Evolutionary conservation across 371 early-diverging fungal genomes (phyloP), one percentile per base, ranked within the genome.

Genomic region (Batkoa obscura): DNA sequence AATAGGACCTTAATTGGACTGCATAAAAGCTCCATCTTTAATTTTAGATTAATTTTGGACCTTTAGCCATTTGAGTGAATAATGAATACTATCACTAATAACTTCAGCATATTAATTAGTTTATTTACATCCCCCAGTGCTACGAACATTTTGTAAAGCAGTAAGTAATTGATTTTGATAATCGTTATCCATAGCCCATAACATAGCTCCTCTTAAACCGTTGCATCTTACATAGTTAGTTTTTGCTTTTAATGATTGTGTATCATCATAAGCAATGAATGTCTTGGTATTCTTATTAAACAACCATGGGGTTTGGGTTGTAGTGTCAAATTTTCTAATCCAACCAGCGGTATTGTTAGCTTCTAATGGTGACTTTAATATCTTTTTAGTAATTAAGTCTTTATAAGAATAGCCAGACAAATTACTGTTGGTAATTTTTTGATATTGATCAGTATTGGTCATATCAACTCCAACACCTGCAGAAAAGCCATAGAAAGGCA

Each of bases 221-320:
- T 64, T 49, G 31, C 70, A 62, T 76, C 76, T 75, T 0, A 61
- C 64, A 32, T 66, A 62, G 17, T 72, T 66, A 15, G 65, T 60
- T 32, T 51, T 49, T 15, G 15, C 55, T 15, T 60, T 64, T 6
- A 59, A 62, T 23, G 79, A 79, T 12, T 62, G 55, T 17, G 75
- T 69, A 60, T 80, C 81, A 59, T 83, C 81, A 59, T 79, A 83
- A 15, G 77, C 30, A n/a, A 37, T 51, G 38, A 15, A 79, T 0
- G 64, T 68, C 33, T 72, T 68, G 43, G 64, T 62, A 0, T 66
- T 58, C 4, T 71, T 64, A 46, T 79, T 75, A 66, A 76, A 80
- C 53, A 82, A 60, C 83, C 83, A 81, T 30, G 83, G 83, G 0
- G 83, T 81, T 62, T 74, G 61, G 30, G 79, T 67, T 6, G 62